These are phyloP conservation scores for Polytrichum formosum DNA, from an alignment of 225 moss, liverwort and hornwort genomes.

Conservation along the genomic window DNA sequence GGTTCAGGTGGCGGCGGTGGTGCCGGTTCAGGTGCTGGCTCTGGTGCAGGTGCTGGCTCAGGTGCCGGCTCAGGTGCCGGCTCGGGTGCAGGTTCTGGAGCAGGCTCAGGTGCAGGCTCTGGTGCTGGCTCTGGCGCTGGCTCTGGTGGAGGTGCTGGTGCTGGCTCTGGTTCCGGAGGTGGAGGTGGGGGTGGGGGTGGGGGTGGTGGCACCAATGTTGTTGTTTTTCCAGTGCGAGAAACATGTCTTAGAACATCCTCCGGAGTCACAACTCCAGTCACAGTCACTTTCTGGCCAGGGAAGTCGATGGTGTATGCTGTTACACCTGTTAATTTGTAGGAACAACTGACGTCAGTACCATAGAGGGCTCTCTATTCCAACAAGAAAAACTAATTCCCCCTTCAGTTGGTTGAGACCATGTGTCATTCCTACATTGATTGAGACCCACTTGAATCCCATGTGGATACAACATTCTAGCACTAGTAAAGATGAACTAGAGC, in stretches of 20 bases:
- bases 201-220: slow-evolving; percentile 41
- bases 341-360: no score
- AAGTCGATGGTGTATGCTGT: slow-evolving; percentile 44
- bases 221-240: slow-evolving; percentile 47
- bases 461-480: no score
- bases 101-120: slow-evolving; percentile 13
- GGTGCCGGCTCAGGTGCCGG: slow-evolving; percentile 4
- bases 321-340: slow-evolving; percentile 23
- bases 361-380: no score
- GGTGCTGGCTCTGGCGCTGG: not conserved
- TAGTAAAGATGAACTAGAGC: no score
- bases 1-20: not conserved
- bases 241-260: slow-evolving; percentile 47
- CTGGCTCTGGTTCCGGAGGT: not conserved
- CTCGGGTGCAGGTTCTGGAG: not conserved
- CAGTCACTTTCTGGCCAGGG: slow-evolving; percentile 42
- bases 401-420: no score
- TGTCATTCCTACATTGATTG: no score
- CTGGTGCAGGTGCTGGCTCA: not conserved
- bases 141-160: not conserved
- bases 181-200: slow-evolving; percentile 25
- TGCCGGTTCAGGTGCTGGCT: no score
- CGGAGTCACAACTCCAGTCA: slow-evolving; percentile 39
- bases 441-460: no score
- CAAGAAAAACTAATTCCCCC: no score